These are phyloP conservation scores for Oxyria digyna DNA, from an alignment of 148 eudicot species.

Conservation along the genomic window DNA sequence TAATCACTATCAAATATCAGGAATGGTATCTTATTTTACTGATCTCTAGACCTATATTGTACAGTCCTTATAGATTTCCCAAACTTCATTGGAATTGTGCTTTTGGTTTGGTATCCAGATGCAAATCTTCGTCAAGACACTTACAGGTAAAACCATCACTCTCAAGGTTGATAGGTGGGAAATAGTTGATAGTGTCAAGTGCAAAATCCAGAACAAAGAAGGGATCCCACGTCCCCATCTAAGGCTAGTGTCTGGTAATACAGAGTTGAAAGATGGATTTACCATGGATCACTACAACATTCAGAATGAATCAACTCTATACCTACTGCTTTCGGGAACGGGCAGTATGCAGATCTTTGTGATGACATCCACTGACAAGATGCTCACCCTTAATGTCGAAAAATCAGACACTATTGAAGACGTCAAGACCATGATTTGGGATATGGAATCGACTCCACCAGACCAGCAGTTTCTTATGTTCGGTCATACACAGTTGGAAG, in stretches of 20 bases:
- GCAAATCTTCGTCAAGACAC: background rate
- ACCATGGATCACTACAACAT: background rate
- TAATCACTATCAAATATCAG: too few species aligned
- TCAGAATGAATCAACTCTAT: background rate
- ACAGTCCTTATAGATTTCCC: too few species aligned
- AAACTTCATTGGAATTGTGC: too few species aligned
- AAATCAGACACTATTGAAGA: background rate
- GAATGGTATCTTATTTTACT: too few species aligned
- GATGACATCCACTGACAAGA: too few species aligned
- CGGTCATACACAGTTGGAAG: constrained; percentile 11
- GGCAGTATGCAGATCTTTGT: background rate
- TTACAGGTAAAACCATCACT: too few species aligned
- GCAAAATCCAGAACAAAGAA: background rate
- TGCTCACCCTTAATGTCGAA: background rate
- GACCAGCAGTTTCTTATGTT: constrained; percentile 14
- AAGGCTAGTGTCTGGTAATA: background rate
- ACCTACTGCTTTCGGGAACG: background rate
- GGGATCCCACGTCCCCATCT: background rate
- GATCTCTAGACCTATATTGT: too few species aligned
- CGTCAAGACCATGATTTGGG: background rate
- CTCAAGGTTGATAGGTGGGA: too few species aligned
- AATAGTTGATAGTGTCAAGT: too few species aligned
- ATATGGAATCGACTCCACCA: background rate
- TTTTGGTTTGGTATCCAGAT: too few species aligned
- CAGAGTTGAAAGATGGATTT: background rate